phyloP scores from a whole-genome alignment of 2,329 filamentous ascomycete species.

The Xylaria sp. region DNA sequence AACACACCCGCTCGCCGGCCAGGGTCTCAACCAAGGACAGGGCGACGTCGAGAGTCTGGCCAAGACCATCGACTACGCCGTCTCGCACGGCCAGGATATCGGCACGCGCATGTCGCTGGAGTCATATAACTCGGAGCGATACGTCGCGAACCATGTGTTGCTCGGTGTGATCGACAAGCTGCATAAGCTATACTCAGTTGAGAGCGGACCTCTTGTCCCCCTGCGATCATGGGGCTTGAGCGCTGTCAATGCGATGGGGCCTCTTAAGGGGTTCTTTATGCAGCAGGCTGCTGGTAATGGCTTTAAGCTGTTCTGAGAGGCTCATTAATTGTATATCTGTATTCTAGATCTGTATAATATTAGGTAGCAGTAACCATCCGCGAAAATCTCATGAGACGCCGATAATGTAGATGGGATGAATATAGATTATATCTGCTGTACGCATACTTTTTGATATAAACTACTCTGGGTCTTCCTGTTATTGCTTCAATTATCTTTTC shows the following conservation, averaged over 20 bases:
- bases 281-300: slow-evolving; percentile 70
- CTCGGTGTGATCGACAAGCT: slow-evolving; percentile 87
- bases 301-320: slow-evolving; percentile 42
- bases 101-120: slow-evolving; percentile 83
- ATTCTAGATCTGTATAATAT: slow-evolving; percentile 18
- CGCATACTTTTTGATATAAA: background rate
- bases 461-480: too few relatives aligned
- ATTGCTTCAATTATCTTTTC: too few relatives aligned
- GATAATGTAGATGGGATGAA: background rate
- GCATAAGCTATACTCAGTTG: slow-evolving; percentile 89
- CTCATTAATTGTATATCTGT: slow-evolving; percentile 1
- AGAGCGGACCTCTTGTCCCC: slow-evolving; percentile 80
- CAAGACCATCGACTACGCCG: slow-evolving; percentile 77
- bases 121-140: slow-evolving; percentile 82
- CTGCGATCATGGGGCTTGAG: slow-evolving; percentile 80
- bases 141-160: slow-evolving; percentile 81
- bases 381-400: background rate
- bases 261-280: slow-evolving; percentile 90
- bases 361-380: background rate
- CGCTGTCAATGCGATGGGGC: slow-evolving; percentile 77
- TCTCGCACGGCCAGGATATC: slow-evolving; percentile 86
- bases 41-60: slow-evolving; percentile 86
- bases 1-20: slow-evolving; percentile 91
- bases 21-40: slow-evolving; percentile 93
- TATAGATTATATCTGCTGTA: background rate